Evolutionary conservation across 1,284 basidiomycete species (phyloP).

Genomic region (Rhodotorula sp.): DNA sequence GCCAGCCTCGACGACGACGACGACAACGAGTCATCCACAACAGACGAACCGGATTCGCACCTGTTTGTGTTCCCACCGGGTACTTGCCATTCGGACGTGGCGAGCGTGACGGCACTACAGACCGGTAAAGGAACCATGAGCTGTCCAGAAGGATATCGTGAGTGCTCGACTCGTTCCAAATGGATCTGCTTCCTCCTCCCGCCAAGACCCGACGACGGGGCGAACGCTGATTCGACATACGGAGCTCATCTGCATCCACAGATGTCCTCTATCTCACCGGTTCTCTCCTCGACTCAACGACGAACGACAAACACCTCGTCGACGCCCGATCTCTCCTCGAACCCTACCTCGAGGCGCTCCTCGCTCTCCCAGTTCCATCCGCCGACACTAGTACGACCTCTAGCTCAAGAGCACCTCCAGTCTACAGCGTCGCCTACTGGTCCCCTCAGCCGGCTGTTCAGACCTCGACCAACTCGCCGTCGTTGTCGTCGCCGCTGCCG

Average conservation of each 20-base stretch:
- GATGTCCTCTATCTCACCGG: slow-evolving; percentile 51
- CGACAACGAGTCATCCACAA: slow-evolving; percentile 20
- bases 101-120: slow-evolving; percentile 66
- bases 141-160: slow-evolving; percentile 78
- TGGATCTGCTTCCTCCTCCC: background rate
- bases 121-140: slow-evolving; percentile 82
- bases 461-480: background rate
- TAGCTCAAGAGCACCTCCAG: slow-evolving; percentile 44
- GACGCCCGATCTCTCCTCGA: slow-evolving; percentile 48
- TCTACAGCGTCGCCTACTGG: slow-evolving; percentile 59
- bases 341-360: slow-evolving; percentile 61
- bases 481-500: background rate
- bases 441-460: slow-evolving; percentile 2
- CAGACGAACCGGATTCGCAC: slow-evolving; percentile 38
- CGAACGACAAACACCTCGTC: background rate
- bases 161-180: slow-evolving; percentile 43
- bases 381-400: too few species aligned
- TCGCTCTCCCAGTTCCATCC: slow-evolving; percentile 41
- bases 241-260: slow-evolving; percentile 29
- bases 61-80: slow-evolving; percentile 79
- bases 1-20: slow-evolving; percentile 1
- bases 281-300: slow-evolving; percentile 26
- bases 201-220: too few species aligned
- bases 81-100: slow-evolving; percentile 56
- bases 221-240: too few species aligned